A percentile compares a stretch with the other conserved stretches of the same genome.
phyloP scores from a whole-genome alignment of 2,329 filamentous ascomycete species.

The Ascochyta viciae-villosae region DNA sequence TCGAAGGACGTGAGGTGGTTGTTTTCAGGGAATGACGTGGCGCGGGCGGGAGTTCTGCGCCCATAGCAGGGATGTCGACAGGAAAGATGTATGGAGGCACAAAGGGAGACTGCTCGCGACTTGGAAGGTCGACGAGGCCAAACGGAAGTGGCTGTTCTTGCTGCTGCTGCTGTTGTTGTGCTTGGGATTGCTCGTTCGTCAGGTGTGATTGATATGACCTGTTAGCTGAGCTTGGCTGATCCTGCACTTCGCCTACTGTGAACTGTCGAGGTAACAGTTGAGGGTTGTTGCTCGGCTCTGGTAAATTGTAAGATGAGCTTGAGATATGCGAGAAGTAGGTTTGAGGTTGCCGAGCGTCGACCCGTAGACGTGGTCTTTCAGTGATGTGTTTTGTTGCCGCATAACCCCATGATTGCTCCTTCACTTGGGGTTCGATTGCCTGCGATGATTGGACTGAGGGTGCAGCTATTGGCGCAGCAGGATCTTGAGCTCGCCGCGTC shows the following conservation, averaged over 20 bases:
- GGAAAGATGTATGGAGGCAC: slow-evolving; percentile 30
- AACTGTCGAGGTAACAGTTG: slow-evolving; percentile 24
- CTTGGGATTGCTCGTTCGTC: neutral
- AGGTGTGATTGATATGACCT: neutral
- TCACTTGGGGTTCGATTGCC: neutral
- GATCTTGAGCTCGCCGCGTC: neutral
- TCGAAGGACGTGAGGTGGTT: slow-evolving; percentile 22
- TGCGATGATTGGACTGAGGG: neutral
- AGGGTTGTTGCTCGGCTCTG: slow-evolving; percentile 7
- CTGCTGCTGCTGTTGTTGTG: slow-evolving; percentile 4
- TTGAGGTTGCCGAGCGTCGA: slow-evolving; percentile 14
- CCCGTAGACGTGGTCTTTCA: slow-evolving; percentile 2
- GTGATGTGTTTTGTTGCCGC: neutral
- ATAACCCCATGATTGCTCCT: slow-evolving; percentile 27
- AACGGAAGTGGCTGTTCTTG: slow-evolving; percentile 34
- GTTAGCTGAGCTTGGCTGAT: slow-evolving; percentile 26
- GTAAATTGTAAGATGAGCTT: slow-evolving; percentile 11
- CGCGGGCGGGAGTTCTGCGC: slow-evolving; percentile 10
- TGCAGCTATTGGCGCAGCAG: neutral
- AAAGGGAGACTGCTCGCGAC: slow-evolving; percentile 26
- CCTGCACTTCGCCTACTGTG: slow-evolving; percentile 27
- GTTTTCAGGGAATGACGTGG: neutral
- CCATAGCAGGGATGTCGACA: slow-evolving; percentile 34
- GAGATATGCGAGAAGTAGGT: slow-evolving; percentile 23
- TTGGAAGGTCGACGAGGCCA: slow-evolving; percentile 38